These are phyloP conservation scores for Edaphochlamys debaryana DNA, from an alignment of 139 green algal species.

Conservation along the genomic window DNA sequence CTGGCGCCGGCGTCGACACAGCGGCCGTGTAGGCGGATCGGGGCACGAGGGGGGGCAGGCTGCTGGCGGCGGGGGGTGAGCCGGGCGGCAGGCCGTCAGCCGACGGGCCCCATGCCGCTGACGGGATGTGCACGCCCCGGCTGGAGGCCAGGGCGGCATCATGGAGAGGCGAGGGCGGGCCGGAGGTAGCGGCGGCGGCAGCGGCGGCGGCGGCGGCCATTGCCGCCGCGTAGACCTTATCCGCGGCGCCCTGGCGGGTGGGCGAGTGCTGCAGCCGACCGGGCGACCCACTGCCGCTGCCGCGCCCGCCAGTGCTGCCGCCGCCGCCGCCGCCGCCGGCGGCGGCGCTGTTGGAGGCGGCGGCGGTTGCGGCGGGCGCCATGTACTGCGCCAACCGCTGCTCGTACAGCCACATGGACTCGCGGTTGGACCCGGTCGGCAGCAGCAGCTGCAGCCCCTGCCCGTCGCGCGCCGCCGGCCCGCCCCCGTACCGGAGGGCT, in stretches of 20 bases:
- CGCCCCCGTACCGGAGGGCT: constrained; percentile 16
- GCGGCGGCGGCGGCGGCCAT: neutral
- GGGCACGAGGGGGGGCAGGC: constrained; percentile 23
- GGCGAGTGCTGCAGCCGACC: neutral
- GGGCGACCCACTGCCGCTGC: neutral
- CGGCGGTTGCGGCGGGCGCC: neutral
- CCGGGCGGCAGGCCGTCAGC: neutral
- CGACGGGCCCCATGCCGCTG: too few species aligned
- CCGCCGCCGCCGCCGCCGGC: neutral
- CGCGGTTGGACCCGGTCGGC: constrained; percentile 19
- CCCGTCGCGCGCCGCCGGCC: neutral
- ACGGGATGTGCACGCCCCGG: too few species aligned
- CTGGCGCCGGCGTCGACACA: neutral
- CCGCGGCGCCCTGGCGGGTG: neutral
- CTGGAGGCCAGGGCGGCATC: too few species aligned
- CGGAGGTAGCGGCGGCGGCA: neutral
- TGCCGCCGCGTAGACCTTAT: too few species aligned
- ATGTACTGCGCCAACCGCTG: constrained; percentile 1
- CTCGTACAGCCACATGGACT: neutral
- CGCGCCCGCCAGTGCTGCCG: neutral
- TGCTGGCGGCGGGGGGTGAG: neutral
- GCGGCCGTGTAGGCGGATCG: neutral
- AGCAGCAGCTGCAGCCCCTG: constrained; percentile 20
- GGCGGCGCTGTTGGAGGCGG: neutral
- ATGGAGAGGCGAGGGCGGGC: too few species aligned